phyloP scores from a whole-genome alignment of 2,329 filamentous ascomycete species.

The Colletotrichum scovillei region DNA sequence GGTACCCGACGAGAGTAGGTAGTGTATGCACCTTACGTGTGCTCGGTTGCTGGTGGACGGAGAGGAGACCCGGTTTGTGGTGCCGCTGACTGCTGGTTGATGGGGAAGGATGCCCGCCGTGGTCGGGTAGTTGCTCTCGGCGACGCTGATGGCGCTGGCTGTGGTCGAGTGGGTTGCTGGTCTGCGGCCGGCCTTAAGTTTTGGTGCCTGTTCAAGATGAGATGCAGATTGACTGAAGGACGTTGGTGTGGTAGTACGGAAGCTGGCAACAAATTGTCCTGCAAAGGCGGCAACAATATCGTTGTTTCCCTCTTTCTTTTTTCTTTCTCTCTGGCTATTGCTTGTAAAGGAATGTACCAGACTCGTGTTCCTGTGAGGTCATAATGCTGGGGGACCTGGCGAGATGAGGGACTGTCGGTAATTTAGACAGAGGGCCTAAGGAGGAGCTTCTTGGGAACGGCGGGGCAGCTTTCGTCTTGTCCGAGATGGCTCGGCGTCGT shows the following conservation, averaged over 20 bases:
- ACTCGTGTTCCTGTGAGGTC: slow-evolving; percentile 33
- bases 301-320: neutral
- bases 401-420: slow-evolving; percentile 7
- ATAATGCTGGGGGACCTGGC: slow-evolving; percentile 29
- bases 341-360: slow-evolving; percentile 13
- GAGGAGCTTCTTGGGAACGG: slow-evolving; percentile 1
- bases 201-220: neutral
- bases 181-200: slow-evolving; percentile 17
- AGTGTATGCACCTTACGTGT: neutral
- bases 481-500: neutral
- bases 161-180: slow-evolving; percentile 6
- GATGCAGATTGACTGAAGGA: neutral
- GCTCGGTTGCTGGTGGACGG: neutral
- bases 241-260: neutral
- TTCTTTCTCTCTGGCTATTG: neutral
- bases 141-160: neutral
- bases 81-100: neutral
- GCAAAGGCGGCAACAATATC: neutral
- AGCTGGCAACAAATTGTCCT: neutral
- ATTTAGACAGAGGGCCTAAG: slow-evolving; percentile 14
- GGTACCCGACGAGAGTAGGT: neutral
- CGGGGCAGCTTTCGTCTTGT: slow-evolving; percentile 12
- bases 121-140: neutral
- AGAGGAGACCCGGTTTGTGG: slow-evolving; percentile 8
- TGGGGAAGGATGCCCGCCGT: slow-evolving; percentile 2